Evolutionary conservation across 2,329 filamentous ascomycete species (phyloP), one percentile per base, ranked within the genome.

Genomic region (Anthostomella pinea): DNA sequence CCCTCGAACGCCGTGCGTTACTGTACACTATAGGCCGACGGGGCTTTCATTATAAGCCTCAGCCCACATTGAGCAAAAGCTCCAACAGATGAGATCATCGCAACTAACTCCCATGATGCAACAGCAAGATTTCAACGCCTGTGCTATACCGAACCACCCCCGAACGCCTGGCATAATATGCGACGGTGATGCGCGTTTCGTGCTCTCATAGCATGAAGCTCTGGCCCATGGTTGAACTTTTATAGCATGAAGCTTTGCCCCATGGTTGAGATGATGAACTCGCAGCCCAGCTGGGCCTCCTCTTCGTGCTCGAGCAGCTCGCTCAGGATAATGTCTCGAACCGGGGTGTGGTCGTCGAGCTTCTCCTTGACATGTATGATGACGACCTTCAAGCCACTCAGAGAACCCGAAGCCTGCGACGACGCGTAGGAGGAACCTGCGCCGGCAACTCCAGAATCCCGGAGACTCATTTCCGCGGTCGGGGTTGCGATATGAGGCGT

Each of bases 351-450:
- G 57, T 95, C 89, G 7, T 73, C 69, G 37, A 96, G 67, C 15
- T 77, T 83, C 48, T 97, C 91, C 60, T 98, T 98, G 55, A 97
- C 78, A 58, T 98, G 93, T 23, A 97, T 97, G 37, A 97, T 79
- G 32, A 96, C 81, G 2, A 98, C 70, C 45, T 81, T 85, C 18
- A 97, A 59, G 0, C 88, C 89, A 34, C 72, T 68, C 4, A 98
- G 69, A 6, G 81, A 81, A 8, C 51, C 31, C 55, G 57, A 39
- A 5, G 43, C 49, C n/a, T 56, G 25, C 2, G 55, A 44, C 36
- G 49, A 4, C 29, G 7, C 3, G 40, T 25, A 6, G 35, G 24
- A 1, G 33, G 22, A 15, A 43, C 24, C 10, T 29, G 41, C 14
- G 41, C 18, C 22, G 67, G 67, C 4, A 56, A 38, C 1, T 48